These are phyloP conservation scores for Candida awuae DNA, from an alignment of 805 yeast genomes.

Conservation along the genomic window DNA sequence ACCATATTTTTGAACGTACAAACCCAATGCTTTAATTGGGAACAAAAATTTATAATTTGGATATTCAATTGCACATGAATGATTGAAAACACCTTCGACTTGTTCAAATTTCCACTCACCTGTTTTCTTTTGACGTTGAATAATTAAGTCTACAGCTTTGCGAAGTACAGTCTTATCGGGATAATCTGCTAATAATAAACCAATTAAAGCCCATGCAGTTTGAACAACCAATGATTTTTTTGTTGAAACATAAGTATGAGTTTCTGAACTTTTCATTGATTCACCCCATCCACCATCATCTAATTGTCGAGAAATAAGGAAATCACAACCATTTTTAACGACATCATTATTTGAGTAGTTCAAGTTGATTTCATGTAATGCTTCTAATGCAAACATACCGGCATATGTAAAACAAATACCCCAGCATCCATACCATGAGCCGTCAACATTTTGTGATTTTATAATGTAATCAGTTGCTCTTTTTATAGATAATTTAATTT, in stretches of 20 bases:
- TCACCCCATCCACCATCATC: constrained; percentile 98
- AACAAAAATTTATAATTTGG: constrained; percentile 87
- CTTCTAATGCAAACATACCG: constrained; percentile 96
- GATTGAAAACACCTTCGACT: constrained; percentile 94
- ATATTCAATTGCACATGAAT: constrained; percentile 84
- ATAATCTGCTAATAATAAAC: constrained; percentile 69
- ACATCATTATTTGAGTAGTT: constrained; percentile 51
- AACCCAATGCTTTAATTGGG: constrained; percentile 87
- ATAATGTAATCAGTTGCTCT: constrained; percentile 69
- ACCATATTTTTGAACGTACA: constrained; percentile 34
- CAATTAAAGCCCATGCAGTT: constrained; percentile 89
- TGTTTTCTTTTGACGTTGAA: constrained; percentile 54
- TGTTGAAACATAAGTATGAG: constrained; percentile 59
- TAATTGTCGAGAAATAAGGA: constrained; percentile 64
- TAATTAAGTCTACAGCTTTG: constrained; percentile 54
- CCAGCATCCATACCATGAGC: constrained; percentile 99
- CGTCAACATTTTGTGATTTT: constrained; percentile 63
- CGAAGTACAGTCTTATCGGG: constrained; percentile 60
- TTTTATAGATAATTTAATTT: constrained; percentile 60
- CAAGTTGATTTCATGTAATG: constrained; percentile 62
- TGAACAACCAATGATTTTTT: constrained; percentile 67
- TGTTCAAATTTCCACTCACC: constrained; percentile 87
- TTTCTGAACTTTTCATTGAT: constrained; percentile 82
- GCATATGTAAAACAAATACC: constrained; percentile 96
- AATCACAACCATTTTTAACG: constrained; percentile 78